Conservation (phyloP, 148 eudicot genomes). For the Drosera capensis region DNA sequence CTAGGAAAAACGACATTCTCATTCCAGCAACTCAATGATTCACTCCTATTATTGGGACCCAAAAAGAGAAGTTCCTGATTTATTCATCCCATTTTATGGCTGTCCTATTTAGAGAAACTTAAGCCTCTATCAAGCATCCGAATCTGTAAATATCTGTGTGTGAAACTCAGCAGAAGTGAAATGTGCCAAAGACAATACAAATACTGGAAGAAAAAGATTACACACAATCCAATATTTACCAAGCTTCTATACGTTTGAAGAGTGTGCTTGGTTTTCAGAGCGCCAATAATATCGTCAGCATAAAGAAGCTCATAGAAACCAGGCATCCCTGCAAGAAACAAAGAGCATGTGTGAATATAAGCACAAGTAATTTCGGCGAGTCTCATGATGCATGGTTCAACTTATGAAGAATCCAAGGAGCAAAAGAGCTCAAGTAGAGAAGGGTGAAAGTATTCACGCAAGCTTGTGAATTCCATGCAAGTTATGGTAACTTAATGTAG, state of each 20-base stretch:
- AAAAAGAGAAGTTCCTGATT: too few species aligned
- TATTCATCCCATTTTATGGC: too few species aligned
- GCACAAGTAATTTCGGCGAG: not conserved
- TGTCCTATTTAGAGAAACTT: too few species aligned
- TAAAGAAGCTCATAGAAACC: constrained; percentile 26
- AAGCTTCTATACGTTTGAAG: constrained; percentile 42
- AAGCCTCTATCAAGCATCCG: too few species aligned
- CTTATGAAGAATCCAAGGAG: not conserved
- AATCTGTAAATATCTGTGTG: too few species aligned
- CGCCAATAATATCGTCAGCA: constrained; percentile 42
- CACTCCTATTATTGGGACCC: too few species aligned
- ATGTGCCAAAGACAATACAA: not conserved
- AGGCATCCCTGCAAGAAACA: constrained; percentile 49
- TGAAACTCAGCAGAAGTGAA: not conserved
- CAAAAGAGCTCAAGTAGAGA: not conserved
- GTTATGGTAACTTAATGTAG: not conserved
- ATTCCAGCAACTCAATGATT: too few species aligned
- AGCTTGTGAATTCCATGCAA: not conserved
- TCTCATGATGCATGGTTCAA: not conserved
- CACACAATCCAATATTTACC: constrained; percentile 16
- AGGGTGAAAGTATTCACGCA: not conserved
- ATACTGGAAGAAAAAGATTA: not conserved
- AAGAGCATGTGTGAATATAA: not conserved
- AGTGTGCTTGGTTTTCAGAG: constrained; percentile 52
- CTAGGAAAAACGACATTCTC: too few species aligned